Conservation (phyloP, 2,329 filamentous ascomycete genomes). For the Neonectria punicea region DNA sequence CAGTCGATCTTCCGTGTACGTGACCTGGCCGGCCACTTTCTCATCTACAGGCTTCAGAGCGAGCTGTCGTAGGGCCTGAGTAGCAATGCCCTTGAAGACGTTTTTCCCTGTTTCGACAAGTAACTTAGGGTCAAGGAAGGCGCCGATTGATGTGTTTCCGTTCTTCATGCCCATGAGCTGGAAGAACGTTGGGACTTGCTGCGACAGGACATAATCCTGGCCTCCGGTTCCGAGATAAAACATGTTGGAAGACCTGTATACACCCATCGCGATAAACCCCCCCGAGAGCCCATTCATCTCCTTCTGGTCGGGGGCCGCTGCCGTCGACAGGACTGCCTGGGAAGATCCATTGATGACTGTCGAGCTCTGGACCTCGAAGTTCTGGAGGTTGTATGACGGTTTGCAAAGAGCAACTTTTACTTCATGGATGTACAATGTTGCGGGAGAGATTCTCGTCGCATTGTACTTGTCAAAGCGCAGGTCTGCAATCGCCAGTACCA, state of each 20-base stretch:
- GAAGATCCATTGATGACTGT: constrained; percentile 24
- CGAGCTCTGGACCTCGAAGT: constrained; percentile 23
- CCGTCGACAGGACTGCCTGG: constrained; percentile 13
- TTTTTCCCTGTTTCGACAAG: constrained; percentile 24
- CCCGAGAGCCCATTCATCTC: constrained; percentile 23
- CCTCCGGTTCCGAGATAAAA: constrained; percentile 34
- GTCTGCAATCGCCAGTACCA: constrained; percentile 35
- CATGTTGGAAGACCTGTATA: constrained; percentile 17
- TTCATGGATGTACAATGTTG: constrained; percentile 32
- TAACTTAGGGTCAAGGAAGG: constrained; percentile 28
- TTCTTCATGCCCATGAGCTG: constrained; percentile 41
- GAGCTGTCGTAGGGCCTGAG: constrained; percentile 25
- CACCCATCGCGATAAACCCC: constrained; percentile 29
- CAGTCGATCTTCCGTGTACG: constrained; percentile 26
- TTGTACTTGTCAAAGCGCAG: constrained; percentile 31
- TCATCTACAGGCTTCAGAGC: constrained; percentile 24
- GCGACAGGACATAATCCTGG: constrained; percentile 32
- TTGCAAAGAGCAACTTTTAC: constrained; percentile 36
- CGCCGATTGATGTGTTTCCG: constrained; percentile 16
- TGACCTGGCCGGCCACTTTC: constrained; percentile 19
- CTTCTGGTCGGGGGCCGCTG: neutral
- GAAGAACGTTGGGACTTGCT: constrained; percentile 39
- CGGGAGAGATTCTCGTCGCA: constrained; percentile 11
- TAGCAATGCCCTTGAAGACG: constrained; percentile 32
- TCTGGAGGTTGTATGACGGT: constrained; percentile 32